phyloP scores from a whole-genome alignment of 805 yeast genomes.

The Spathaspora arborariae region DNA sequence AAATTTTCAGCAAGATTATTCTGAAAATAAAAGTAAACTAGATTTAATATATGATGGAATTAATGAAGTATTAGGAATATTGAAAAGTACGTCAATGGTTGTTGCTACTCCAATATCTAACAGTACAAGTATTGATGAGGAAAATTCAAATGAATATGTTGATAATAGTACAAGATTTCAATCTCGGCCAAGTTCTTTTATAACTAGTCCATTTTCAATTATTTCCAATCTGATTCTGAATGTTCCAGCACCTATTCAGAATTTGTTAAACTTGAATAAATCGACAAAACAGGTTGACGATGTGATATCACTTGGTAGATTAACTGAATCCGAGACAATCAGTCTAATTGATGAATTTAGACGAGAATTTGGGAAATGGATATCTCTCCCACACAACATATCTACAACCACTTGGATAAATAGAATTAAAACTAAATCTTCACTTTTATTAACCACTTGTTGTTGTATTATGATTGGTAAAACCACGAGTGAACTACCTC shows the following conservation, averaged over 20 bases:
- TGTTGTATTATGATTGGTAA: conserved; percentile 45
- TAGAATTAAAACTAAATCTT: conserved; percentile 47
- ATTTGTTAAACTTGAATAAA: conserved; percentile 18
- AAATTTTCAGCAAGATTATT: neutral
- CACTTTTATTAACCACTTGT: conserved; percentile 63
- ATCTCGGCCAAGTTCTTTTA: conserved; percentile 19
- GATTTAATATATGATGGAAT: conserved; percentile 33
- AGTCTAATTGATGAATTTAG: conserved; percentile 55
- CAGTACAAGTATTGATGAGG: neutral
- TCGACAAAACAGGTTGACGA: conserved; percentile 28
- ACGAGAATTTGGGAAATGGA: conserved; percentile 74
- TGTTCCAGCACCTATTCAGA: conserved; percentile 34
- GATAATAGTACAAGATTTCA: conserved; percentile 2
- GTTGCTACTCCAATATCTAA: neutral
- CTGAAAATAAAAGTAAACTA: neutral
- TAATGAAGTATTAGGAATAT: conserved; percentile 26
- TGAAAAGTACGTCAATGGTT: conserved; percentile 12
- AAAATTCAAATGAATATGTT: neutral
- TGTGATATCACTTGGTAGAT: conserved; percentile 46
- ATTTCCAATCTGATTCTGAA: conserved; percentile 28
- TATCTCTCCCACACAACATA: conserved; percentile 57
- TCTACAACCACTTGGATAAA: conserved; percentile 47
- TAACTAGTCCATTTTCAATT: conserved; percentile 43
- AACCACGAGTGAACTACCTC: conserved; percentile 41
- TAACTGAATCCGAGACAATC: conserved; percentile 46